These are phyloP conservation scores for Massariosphaeria phaeospora DNA, from an alignment of 495 filamentous ascomycete species.

Conservation along the genomic window DNA sequence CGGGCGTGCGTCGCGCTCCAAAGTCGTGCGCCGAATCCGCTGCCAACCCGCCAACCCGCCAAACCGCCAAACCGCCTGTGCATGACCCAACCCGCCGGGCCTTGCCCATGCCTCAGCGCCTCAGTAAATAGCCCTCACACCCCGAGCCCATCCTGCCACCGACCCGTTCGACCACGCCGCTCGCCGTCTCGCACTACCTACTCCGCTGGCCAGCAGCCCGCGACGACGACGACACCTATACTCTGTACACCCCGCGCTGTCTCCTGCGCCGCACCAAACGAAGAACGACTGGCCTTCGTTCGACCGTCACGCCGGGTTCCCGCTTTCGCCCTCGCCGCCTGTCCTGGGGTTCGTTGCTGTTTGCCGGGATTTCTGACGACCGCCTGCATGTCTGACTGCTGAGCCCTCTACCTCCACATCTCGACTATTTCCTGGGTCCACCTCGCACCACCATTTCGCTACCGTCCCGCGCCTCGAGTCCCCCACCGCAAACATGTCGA, in stretches of 20 bases:
- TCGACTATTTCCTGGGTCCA: not conserved
- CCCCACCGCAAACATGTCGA: constrained; percentile 11
- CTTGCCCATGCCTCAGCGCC: too few relatives aligned
- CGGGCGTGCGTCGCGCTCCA: too few relatives aligned
- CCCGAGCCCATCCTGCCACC: too few relatives aligned
- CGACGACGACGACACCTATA: not conserved
- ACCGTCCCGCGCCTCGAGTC: not conserved
- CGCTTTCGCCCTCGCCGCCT: constrained; percentile 16
- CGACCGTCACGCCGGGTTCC: constrained; percentile 10
- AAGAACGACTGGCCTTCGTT: too few relatives aligned
- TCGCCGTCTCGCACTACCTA: too few relatives aligned
- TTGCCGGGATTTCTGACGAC: constrained; percentile 6
- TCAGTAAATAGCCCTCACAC: too few relatives aligned
- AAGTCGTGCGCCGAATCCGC: too few relatives aligned
- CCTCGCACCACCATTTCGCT: not conserved
- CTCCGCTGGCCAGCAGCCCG: not conserved
- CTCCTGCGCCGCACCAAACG: too few relatives aligned
- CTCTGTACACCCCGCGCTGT: not conserved
- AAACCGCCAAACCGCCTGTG: too few relatives aligned
- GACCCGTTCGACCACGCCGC: too few relatives aligned
- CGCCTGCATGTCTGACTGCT: constrained; percentile 21
- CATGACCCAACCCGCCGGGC: too few relatives aligned
- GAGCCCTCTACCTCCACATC: not conserved
- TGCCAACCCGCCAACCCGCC: too few relatives aligned
- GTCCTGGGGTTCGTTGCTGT: constrained; percentile 28